These are phyloP conservation scores for Venturia nashicola DNA, from an alignment of 2,329 filamentous ascomycete genomes.

Conservation along the genomic window DNA sequence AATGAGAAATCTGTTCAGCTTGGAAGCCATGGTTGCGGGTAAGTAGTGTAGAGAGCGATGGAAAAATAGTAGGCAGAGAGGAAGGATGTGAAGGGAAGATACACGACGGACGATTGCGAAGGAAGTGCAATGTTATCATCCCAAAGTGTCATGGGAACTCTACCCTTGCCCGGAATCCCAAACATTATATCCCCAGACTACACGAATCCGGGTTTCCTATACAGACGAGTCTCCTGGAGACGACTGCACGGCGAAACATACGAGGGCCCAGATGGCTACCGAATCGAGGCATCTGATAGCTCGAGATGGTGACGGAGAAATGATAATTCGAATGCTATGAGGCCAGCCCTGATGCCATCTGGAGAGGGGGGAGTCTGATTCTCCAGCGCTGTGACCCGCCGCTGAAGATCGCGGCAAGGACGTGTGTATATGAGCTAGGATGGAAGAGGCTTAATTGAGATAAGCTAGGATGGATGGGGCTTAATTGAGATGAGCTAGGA, in stretches of 20 bases:
- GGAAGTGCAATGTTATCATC: neutral
- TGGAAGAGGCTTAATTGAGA: neutral
- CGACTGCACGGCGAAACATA: neutral
- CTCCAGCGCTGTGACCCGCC: neutral
- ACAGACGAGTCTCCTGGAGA: neutral
- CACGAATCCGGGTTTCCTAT: neutral
- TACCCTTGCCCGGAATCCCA: neutral
- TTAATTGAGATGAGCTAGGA: too few species aligned
- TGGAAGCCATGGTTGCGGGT: neutral
- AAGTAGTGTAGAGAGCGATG: neutral
- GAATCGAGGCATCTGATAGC: neutral
- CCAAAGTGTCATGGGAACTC: neutral
- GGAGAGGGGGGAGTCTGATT: neutral
- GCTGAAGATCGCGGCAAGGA: neutral
- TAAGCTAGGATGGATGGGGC: neutral
- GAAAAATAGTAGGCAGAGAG: neutral
- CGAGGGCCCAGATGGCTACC: neutral
- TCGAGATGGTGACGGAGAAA: neutral
- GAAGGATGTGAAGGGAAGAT: neutral
- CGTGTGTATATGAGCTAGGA: neutral
- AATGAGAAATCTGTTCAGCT: neutral
- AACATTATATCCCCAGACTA: neutral
- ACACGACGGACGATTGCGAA: neutral
- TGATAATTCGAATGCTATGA: neutral
- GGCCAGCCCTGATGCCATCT: neutral